Conservation (phyloP, 768 basidiomycete species). For the Gelatoporia subvermispora region DNA sequence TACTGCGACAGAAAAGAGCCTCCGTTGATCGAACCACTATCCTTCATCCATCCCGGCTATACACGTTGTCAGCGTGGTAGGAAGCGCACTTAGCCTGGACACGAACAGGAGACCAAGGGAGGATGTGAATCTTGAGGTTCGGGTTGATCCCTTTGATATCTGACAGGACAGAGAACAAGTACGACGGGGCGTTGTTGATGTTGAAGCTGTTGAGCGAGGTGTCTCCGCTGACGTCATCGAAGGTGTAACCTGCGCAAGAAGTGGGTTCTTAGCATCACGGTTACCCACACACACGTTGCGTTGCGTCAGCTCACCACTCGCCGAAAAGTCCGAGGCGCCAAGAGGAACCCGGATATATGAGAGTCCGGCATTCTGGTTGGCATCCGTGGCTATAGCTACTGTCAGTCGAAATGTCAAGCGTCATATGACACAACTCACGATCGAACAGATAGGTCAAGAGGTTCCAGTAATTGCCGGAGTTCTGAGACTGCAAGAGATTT, state of each 20-base stretch:
- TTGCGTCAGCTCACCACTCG: constrained; percentile 33
- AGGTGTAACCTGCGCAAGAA: constrained; percentile 48
- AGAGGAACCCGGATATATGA: constrained; percentile 66
- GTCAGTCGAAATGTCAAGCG: background rate
- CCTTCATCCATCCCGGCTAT: constrained; percentile 80
- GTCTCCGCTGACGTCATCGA: constrained; percentile 60
- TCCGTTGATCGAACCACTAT: constrained; percentile 58
- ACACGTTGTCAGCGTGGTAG: background rate
- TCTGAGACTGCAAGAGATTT: constrained; percentile 34
- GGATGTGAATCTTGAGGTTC: constrained; percentile 47
- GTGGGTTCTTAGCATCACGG: background rate
- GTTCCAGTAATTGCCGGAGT: constrained; percentile 53
- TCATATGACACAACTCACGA: constrained; percentile 19
- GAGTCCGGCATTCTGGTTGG: constrained; percentile 57
- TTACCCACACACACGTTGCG: too few relatives aligned
- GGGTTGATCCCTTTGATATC: constrained; percentile 60
- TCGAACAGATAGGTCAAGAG: constrained; percentile 57
- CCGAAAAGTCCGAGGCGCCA: constrained; percentile 73
- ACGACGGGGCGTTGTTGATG: constrained; percentile 51
- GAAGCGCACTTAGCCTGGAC: background rate
- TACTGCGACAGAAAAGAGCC: constrained; percentile 51
- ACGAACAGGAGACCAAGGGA: constrained; percentile 75
- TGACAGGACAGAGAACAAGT: constrained; percentile 56
- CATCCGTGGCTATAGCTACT: constrained; percentile 45
- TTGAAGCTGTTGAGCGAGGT: constrained; percentile 54